These are phyloP conservation scores for Laburnicola sp. DNA, from an alignment of 2,329 filamentous ascomycete species.

Conservation along the genomic window DNA sequence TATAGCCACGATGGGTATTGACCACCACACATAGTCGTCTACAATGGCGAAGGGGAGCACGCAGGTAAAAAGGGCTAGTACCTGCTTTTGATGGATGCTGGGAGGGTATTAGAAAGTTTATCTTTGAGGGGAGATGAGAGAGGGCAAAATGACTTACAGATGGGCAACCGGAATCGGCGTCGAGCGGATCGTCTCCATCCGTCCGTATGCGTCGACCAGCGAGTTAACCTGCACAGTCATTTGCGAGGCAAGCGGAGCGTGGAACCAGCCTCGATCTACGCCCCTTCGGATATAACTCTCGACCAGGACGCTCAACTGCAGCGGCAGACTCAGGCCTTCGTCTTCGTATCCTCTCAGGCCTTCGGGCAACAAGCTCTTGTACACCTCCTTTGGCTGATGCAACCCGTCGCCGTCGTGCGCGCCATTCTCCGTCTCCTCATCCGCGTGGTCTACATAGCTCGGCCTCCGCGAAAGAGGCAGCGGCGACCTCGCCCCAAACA, in stretches of 20 bases:
- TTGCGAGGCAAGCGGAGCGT: conserved; percentile 61
- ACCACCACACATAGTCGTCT: conserved; percentile 65
- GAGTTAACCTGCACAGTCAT: conserved; percentile 62
- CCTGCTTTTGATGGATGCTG: conserved; percentile 66
- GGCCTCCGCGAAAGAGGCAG: conserved; percentile 24
- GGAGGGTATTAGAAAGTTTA: neutral
- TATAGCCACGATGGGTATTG: conserved; percentile 61
- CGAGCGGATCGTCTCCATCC: conserved; percentile 67
- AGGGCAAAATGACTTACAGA: conserved; percentile 41
- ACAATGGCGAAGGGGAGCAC: conserved; percentile 67
- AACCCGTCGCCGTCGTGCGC: conserved; percentile 27
- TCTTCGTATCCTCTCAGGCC: conserved; percentile 59
- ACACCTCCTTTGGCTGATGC: conserved; percentile 48
- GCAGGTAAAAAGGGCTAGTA: conserved; percentile 62
- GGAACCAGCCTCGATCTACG: conserved; percentile 60
- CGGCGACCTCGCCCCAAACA: conserved; percentile 19
- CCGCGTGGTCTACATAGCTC: conserved; percentile 34
- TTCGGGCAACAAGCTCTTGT: conserved; percentile 54
- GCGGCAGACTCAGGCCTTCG: conserved; percentile 60
- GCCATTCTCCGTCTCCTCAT: conserved; percentile 18
- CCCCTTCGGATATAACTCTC: conserved; percentile 63
- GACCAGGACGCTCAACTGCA: conserved; percentile 63
- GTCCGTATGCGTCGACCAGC: conserved; percentile 62
- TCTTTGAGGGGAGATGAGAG: neutral
- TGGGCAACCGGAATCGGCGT: conserved; percentile 67